phyloP scores from a whole-genome alignment of 495 filamentous ascomycete genomes.

The Podospora pseudopauciseta region DNA sequence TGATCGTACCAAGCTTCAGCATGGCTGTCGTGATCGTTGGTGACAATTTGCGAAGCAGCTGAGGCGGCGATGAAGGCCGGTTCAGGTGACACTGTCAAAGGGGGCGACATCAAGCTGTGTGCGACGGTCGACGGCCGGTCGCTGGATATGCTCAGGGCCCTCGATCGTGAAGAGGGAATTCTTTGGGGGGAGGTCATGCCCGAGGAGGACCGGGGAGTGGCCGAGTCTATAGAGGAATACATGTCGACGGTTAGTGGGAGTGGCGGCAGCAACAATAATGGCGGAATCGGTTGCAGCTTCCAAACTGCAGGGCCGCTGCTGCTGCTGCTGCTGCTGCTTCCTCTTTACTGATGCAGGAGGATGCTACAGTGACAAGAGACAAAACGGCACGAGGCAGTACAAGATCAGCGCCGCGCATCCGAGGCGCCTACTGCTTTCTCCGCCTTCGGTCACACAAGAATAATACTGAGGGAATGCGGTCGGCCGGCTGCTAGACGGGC shows the following conservation, averaged over 20 bases:
- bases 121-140: constrained; percentile 50
- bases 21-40: constrained; percentile 76
- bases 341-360: constrained; percentile 17
- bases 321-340: neutral
- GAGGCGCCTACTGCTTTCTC: neutral
- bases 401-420: constrained; percentile 15
- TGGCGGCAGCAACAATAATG: constrained; percentile 10
- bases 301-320: constrained; percentile 21
- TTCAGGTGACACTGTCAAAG: constrained; percentile 65
- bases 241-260: constrained; percentile 24
- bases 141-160: constrained; percentile 54
- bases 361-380: constrained; percentile 7
- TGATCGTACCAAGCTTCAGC: constrained; percentile 62
- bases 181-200: constrained; percentile 37
- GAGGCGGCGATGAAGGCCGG: constrained; percentile 86
- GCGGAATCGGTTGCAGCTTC: constrained; percentile 4
- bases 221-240: constrained; percentile 29
- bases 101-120: constrained; percentile 56
- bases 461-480: constrained; percentile 7
- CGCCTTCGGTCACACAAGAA: constrained; percentile 5
- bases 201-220: constrained; percentile 41
- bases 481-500: neutral
- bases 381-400: constrained; percentile 8
- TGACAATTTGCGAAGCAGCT: constrained; percentile 88
- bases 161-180: constrained; percentile 35